Base-by-base conservation (phyloP, 164 flowering plant species). In the Akebia trifoliata region DNA sequence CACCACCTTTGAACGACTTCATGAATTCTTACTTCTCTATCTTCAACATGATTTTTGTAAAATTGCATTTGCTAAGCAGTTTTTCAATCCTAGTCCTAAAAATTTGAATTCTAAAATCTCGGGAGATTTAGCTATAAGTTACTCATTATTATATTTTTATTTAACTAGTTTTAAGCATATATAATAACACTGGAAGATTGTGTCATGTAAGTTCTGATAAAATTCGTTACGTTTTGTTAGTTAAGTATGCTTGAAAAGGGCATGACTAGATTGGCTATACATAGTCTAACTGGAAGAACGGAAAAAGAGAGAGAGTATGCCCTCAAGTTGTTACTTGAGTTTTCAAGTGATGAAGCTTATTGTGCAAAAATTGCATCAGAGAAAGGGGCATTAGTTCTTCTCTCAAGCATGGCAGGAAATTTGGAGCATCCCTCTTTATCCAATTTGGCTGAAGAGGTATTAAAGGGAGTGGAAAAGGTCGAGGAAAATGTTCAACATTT, bases 321-420 rank as follows among this genome's bases (percentile, higher is more conserved):
- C 29, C 71, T 79, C 61, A 82, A 69, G 77, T 69, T 82, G 57
- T 68, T 78, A 50, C 75, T 76, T 47, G 81, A 80, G 53, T 74
- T 80, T 61, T 76, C 76, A 9, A 58, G 59, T 40, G 76, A 76
- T 50, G 76, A 74, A 64, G 71, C 69, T 63, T 74, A 60, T 55
- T 78, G 83, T 66, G 57, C 43, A 38, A 74, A 66, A 61, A 45
- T 83, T 62, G 81, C 80, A 44, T 69, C 74, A n/a, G 83, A 75
- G 60, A 82, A 80, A 66, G 88, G 85, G n/a, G 74, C 83, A 28
- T 56, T 76, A 52, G 80, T 80, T 63, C 78, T 83, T 54, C 78
- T 83, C 21, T 65, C 80, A 51, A 78, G 76, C 65, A 67, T 83
- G 74, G 79, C 80, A 49, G 88, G 76, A 15, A 64, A 66, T 63